Percentiles rank a stretch among this genome's conserved stretches.
phyloP scores from a whole-genome alignment of 2,329 filamentous ascomycete species.

The Exophiala mesophila region DNA sequence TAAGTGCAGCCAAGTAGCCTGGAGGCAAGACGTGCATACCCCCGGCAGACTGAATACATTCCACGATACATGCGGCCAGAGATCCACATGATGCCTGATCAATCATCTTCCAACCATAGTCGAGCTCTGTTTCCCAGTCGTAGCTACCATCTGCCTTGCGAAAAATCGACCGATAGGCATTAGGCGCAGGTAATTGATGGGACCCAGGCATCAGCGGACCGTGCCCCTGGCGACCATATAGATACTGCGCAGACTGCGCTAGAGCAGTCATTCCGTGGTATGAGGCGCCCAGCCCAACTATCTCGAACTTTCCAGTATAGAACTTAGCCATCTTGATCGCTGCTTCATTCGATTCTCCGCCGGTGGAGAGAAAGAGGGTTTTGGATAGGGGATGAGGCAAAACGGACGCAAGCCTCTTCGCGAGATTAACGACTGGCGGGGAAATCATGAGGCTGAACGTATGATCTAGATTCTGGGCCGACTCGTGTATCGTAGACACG shows the following conservation, averaged over 20 bases:
- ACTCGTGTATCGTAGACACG: conserved; percentile 47
- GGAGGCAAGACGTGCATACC: conserved; percentile 55
- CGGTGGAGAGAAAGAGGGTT: conserved; percentile 54
- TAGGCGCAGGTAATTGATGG: conserved; percentile 53
- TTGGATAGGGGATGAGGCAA: conserved; percentile 49
- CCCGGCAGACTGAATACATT: conserved; percentile 54
- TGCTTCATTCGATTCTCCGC: conserved; percentile 54
- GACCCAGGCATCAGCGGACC: conserved; percentile 50
- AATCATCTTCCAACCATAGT: conserved; percentile 58
- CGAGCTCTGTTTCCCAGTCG: conserved; percentile 60
- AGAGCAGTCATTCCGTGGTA: conserved; percentile 58
- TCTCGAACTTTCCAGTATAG: conserved; percentile 59
- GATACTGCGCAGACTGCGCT: conserved; percentile 49
- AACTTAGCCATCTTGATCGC: conserved; percentile 60
- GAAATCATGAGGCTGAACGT: conserved; percentile 55
- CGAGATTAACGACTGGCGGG: conserved; percentile 51
- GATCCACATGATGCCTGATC: conserved; percentile 56
- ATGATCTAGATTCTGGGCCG: conserved; percentile 52
- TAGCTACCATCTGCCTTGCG: conserved; percentile 55
- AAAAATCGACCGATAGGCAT: conserved; percentile 58
- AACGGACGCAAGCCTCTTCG: conserved; percentile 44
- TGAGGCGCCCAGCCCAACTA: conserved; percentile 54
- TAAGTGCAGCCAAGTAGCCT: conserved; percentile 57
- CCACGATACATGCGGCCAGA: conserved; percentile 57
- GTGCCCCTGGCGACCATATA: conserved; percentile 44